Evolutionary conservation across 2,329 filamentous ascomycete species (phyloP).

Genomic region (Truncatella angustata): DNA sequence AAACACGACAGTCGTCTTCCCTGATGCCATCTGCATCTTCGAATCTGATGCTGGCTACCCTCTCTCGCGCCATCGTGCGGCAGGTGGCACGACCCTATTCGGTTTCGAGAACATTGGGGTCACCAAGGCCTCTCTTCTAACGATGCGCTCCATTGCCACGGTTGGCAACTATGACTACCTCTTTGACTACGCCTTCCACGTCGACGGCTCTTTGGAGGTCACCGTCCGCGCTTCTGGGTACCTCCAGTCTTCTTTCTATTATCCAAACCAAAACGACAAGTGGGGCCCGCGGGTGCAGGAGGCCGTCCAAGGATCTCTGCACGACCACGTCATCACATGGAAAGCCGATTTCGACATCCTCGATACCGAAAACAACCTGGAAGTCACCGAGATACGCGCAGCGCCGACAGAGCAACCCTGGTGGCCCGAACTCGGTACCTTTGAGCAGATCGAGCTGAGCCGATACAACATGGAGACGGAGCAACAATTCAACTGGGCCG

Average conservation of each 20-base stretch:
- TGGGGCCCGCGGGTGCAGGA: conserved; percentile 12
- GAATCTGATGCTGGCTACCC: conserved; percentile 35
- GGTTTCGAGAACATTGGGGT: conserved; percentile 17
- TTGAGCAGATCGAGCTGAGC: conserved; percentile 29
- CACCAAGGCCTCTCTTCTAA: conserved; percentile 19
- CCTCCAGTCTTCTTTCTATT: conserved; percentile 27
- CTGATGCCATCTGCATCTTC: conserved; percentile 37
- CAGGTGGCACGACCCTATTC: conserved; percentile 12
- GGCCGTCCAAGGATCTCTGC: conserved; percentile 23
- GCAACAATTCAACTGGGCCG: conserved; percentile 30
- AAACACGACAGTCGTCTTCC: conserved; percentile 27
- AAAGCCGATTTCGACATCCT: conserved; percentile 29
- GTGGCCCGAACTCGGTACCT: conserved; percentile 30
- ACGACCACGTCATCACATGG: conserved; percentile 27
- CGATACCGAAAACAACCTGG: conserved; percentile 23
- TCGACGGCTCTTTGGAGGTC: conserved; percentile 37
- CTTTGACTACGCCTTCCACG: conserved; percentile 29
- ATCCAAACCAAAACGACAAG: conserved; percentile 2
- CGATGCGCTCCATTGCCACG: conserved; percentile 36
- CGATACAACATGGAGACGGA: conserved; percentile 25
- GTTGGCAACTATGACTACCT: conserved; percentile 43
- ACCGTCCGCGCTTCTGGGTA: conserved; percentile 36
- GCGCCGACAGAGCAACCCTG: conserved; percentile 25
- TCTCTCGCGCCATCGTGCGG: conserved; percentile 30
- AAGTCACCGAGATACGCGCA: conserved; percentile 26